A percentile compares a stretch with the other conserved stretches of the same genome.
Conservation (phyloP, 2,329 filamentous ascomycete genomes). For the Xylaria sp. region DNA sequence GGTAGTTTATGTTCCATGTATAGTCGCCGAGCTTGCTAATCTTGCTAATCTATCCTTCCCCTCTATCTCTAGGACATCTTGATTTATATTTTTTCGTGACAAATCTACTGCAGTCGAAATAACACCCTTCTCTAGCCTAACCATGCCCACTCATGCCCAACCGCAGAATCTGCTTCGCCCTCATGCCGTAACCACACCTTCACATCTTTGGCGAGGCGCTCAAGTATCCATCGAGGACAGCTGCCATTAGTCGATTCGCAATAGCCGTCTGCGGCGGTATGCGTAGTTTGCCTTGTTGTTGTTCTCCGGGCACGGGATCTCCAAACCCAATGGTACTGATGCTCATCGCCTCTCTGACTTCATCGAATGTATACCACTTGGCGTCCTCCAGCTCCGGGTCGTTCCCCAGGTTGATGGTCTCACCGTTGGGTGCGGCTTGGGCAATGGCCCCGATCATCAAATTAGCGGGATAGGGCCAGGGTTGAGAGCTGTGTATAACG, state of each 20-base stretch:
- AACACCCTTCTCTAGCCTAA: conserved; percentile 5
- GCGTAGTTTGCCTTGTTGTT: conserved; percentile 80
- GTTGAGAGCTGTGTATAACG: conserved; percentile 83
- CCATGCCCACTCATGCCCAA: background rate
- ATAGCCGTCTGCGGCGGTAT: conserved; percentile 90
- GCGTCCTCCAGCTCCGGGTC: conserved; percentile 93
- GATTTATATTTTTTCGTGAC: background rate
- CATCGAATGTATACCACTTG: conserved; percentile 85
- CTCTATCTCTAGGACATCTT: background rate
- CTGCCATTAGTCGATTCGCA: conserved; percentile 85
- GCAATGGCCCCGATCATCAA: conserved; percentile 90
- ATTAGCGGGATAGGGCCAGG: conserved; percentile 87
- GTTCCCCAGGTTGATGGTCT: conserved; percentile 83
- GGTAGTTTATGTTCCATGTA: background rate
- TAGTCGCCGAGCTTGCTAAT: background rate
- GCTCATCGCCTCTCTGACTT: conserved; percentile 78
- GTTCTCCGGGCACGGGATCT: conserved; percentile 69
- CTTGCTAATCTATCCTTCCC: too few species aligned
- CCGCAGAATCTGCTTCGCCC: background rate
- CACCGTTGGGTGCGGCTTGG: conserved; percentile 81
- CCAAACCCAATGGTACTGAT: conserved; percentile 72
- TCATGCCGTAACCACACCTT: background rate
- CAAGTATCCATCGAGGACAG: conserved; percentile 60
- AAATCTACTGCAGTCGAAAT: background rate
- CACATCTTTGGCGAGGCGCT: conserved; percentile 33